These are phyloP conservation scores for Dacryopinax primogenitus DNA, from an alignment of 768 basidiomycete genomes.

Conservation along the genomic window DNA sequence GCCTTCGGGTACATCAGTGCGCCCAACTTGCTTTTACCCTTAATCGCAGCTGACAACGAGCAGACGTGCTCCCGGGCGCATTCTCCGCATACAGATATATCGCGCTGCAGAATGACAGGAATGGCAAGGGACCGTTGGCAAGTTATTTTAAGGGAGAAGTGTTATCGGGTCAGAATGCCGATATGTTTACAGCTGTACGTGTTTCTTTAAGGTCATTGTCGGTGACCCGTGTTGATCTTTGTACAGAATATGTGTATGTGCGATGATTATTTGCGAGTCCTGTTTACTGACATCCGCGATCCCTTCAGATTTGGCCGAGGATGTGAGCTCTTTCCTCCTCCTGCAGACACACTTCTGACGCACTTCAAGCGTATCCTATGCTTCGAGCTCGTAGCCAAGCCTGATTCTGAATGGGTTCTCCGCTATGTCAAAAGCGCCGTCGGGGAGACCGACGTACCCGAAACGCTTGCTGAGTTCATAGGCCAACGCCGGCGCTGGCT, in stretches of 20 bases:
- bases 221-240: slow-evolving; percentile 19
- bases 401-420: slow-evolving; percentile 49
- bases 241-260: slow-evolving; percentile 26
- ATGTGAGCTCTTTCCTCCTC: slow-evolving; percentile 36
- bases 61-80: slow-evolving; percentile 61
- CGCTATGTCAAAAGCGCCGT: slow-evolving; percentile 82
- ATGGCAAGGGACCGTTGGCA: slow-evolving; percentile 80
- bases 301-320: slow-evolving; percentile 67
- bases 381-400: slow-evolving; percentile 84
- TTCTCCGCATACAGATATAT: slow-evolving; percentile 87
- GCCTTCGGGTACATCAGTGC: slow-evolving; percentile 37
- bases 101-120: slow-evolving; percentile 71
- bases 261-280: neutral
- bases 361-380: slow-evolving; percentile 46
- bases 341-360: neutral
- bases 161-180: slow-evolving; percentile 38
- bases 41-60: neutral
- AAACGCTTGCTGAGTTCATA: slow-evolving; percentile 84
- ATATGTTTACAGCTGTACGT: slow-evolving; percentile 19
- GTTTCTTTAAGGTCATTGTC: slow-evolving; percentile 28
- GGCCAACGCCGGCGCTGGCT: slow-evolving; percentile 80
- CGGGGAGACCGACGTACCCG: slow-evolving; percentile 91
- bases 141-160: slow-evolving; percentile 90
- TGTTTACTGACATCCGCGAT: neutral
- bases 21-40: neutral